phyloP scores from a whole-genome alignment of 2,329 filamentous ascomycete genomes.

The Alternaria arbusti region DNA sequence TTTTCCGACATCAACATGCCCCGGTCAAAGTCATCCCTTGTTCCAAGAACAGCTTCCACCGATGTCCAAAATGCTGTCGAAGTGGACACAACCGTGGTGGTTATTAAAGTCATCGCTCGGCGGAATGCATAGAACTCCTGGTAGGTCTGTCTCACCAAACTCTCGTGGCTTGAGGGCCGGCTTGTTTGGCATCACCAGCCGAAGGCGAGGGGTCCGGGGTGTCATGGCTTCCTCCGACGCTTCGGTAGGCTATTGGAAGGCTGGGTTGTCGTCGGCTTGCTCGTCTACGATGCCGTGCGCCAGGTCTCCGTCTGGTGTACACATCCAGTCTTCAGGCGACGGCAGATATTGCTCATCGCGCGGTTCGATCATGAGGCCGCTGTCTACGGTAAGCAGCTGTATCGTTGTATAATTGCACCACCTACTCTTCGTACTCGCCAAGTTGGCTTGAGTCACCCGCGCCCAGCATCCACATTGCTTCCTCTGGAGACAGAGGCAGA shows the following conservation, averaged over 20 bases:
- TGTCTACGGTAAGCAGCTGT: not conserved
- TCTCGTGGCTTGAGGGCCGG: not conserved
- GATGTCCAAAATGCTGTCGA: conserved; percentile 60
- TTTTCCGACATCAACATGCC: conserved; percentile 66
- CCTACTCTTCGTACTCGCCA: not conserved
- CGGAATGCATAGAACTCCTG: not conserved
- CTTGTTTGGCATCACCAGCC: not conserved
- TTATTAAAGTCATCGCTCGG: not conserved
- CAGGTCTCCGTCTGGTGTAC: not conserved
- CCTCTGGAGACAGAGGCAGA: not conserved
- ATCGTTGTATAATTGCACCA: not conserved
- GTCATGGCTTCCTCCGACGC: accelerated
- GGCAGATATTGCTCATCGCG: not conserved
- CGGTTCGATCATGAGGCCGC: not conserved
- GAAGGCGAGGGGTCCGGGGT: not conserved
- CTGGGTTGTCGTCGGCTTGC: not conserved
- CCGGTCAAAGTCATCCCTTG: conserved; percentile 91
- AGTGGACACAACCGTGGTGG: too few species aligned
- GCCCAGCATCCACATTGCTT: not conserved
- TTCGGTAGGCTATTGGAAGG: too few species aligned
- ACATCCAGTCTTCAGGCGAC: not conserved
- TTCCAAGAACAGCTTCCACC: conserved; percentile 89
- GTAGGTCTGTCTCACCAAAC: not conserved
- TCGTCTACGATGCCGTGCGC: not conserved
- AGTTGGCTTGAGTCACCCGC: not conserved